Evolutionary conservation across 495 filamentous ascomycete genomes (phyloP).

Genomic region (Cairneyella variabilis): DNA sequence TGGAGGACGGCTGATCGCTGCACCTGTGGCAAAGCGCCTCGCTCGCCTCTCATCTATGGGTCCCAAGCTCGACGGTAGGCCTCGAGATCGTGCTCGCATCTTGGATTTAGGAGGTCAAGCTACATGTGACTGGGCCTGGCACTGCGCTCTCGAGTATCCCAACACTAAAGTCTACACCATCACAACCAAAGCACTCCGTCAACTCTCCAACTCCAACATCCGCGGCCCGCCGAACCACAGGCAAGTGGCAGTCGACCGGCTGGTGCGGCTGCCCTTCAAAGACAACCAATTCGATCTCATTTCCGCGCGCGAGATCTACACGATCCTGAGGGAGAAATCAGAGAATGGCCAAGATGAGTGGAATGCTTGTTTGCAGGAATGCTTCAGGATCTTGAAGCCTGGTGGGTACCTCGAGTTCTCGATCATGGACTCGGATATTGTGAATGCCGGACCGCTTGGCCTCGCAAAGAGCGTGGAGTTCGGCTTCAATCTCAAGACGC

Average conservation of each 20-base stretch:
- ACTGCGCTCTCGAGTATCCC: slow-evolving; percentile 77
- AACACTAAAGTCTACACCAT: slow-evolving; percentile 84
- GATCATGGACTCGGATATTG: slow-evolving; percentile 82
- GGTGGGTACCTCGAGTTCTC: slow-evolving; percentile 90
- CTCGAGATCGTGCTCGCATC: slow-evolving; percentile 57
- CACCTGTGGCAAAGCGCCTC: slow-evolving; percentile 63
- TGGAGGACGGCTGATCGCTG: slow-evolving; percentile 74
- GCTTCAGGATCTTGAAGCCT: slow-evolving; percentile 84
- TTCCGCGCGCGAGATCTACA: slow-evolving; percentile 83
- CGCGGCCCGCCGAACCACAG: slow-evolving; percentile 85
- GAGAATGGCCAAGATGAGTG: slow-evolving; percentile 74
- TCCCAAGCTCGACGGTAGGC: slow-evolving; percentile 34
- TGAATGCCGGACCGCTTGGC: slow-evolving; percentile 72
- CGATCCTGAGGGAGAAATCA: slow-evolving; percentile 67
- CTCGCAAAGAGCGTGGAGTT: slow-evolving; percentile 85
- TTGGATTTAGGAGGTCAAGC: slow-evolving; percentile 86
- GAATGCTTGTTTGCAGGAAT: slow-evolving; percentile 78
- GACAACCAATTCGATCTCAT: slow-evolving; percentile 89
- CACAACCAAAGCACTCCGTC: slow-evolving; percentile 60
- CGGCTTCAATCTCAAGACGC: slow-evolving; percentile 76
- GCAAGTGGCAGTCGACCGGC: slow-evolving; percentile 64
- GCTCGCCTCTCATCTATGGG: slow-evolving; percentile 45
- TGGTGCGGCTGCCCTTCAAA: slow-evolving; percentile 81
- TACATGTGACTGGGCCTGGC: slow-evolving; percentile 93
- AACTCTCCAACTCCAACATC: slow-evolving; percentile 64